phyloP scores from a whole-genome alignment of 2,329 filamentous ascomycete genomes.

The Madurella fahalii region DNA sequence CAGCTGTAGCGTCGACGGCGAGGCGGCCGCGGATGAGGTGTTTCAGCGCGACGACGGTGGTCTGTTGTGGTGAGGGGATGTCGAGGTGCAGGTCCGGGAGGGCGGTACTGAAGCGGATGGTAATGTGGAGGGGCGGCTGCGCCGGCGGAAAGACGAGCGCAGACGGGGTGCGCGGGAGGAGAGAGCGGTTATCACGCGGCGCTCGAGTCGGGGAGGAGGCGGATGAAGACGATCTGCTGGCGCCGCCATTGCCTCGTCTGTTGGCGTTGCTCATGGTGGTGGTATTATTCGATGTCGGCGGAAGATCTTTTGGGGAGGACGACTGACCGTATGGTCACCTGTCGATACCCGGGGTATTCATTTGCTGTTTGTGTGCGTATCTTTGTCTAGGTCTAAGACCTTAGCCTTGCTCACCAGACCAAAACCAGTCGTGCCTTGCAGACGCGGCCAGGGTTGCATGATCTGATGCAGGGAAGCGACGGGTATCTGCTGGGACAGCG shows the following conservation, averaged over 20 bases:
- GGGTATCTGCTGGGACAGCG: too few relatives aligned
- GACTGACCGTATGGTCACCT: too few relatives aligned
- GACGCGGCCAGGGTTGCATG: background rate
- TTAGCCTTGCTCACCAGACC: too few relatives aligned
- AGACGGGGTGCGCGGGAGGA: conserved; percentile 14
- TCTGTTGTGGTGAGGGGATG: conserved; percentile 62
- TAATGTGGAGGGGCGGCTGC: conserved; percentile 61
- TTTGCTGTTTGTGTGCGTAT: too few relatives aligned
- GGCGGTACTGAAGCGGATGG: conserved; percentile 84
- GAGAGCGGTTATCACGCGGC: conserved; percentile 4
- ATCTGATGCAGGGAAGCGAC: background rate
- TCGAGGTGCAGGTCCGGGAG: conserved; percentile 79
- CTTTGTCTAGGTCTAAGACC: too few relatives aligned
- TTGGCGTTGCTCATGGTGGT: conserved; percentile 13
- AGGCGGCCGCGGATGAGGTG: conserved; percentile 73
- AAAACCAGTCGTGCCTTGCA: too few relatives aligned
- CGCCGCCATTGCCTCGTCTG: conserved; percentile 9
- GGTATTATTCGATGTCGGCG: background rate
- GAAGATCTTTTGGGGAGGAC: background rate
- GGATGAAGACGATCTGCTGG: conserved; percentile 12
- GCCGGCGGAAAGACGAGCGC: conserved; percentile 13
- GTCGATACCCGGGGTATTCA: too few relatives aligned
- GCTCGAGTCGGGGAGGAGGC: conserved; percentile 10
- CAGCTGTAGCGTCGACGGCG: conserved; percentile 32
- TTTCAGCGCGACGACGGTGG: conserved; percentile 75